Evolutionary conservation across 306 rosid genomes (phyloP).

Genomic region (Pterocarpus macrocarpus): DNA sequence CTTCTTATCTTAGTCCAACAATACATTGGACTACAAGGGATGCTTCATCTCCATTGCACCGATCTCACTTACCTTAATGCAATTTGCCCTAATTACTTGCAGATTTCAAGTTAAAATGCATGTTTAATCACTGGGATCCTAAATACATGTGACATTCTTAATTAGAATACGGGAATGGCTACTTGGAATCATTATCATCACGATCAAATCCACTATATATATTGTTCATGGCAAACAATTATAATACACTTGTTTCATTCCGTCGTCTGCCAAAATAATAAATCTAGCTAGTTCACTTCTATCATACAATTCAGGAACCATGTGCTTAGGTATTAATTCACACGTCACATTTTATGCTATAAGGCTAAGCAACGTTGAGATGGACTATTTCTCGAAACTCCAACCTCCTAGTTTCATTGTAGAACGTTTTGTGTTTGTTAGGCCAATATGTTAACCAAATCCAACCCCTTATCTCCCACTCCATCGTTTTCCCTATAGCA

Average conservation of each 20-base stretch:
- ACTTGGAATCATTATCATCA: neutral
- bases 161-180: neutral
- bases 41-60: too few relatives aligned
- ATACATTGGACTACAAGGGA: too few relatives aligned
- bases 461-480: constrained; percentile 92
- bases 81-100: too few relatives aligned
- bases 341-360: neutral
- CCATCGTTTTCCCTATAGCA: constrained; percentile 76
- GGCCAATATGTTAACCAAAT: constrained; percentile 97
- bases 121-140: neutral
- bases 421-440: constrained; percentile 69
- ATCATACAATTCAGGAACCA: constrained; percentile 13
- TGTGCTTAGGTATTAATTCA: neutral
- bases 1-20: too few relatives aligned
- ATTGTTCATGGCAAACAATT: too few relatives aligned
- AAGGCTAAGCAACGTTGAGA: constrained; percentile 61
- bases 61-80: too few relatives aligned
- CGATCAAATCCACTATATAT: too few relatives aligned
- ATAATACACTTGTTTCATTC: neutral
- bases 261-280: neutral
- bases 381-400: constrained; percentile 75
- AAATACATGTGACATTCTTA: neutral
- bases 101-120: neutral
- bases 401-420: constrained; percentile 79
- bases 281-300: neutral